A percentile compares a stretch with the other conserved stretches of the same genome.
phyloP scores from a whole-genome alignment of 129 eudicot species.

The Saussurea involucrata region DNA sequence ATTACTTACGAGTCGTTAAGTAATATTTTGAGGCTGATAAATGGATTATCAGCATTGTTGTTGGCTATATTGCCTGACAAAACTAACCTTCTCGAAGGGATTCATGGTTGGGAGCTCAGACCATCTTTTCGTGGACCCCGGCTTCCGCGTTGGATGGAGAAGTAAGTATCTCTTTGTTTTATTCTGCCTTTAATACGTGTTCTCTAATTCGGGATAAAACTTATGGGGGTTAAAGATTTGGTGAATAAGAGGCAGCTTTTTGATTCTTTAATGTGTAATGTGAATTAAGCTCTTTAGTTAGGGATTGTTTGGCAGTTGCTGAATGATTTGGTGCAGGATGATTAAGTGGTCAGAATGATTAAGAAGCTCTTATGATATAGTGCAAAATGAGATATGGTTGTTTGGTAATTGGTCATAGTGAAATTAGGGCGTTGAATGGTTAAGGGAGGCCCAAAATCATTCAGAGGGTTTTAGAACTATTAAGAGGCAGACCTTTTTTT shows the following conservation, averaged over 20 bases:
- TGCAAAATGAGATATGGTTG: too few species aligned
- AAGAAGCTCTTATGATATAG: too few species aligned
- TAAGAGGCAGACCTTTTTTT: too few species aligned
- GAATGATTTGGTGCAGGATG: too few species aligned
- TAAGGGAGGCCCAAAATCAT: too few species aligned
- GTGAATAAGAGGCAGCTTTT: not conserved
- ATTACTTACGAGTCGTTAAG: constrained; percentile 78
- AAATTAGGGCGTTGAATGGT: too few species aligned
- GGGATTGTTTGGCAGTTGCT: too few species aligned
- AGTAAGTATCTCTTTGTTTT: constrained; percentile 47
- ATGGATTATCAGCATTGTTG: constrained; percentile 85
- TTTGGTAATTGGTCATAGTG: too few species aligned
- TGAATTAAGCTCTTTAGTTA: not conserved
- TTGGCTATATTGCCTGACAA: constrained; percentile 89
- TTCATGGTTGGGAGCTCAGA: constrained; percentile 98
- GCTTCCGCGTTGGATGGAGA: constrained; percentile 99
- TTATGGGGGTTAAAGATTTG: not conserved
- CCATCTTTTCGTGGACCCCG: constrained; percentile 96
- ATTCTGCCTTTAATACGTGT: not conserved
- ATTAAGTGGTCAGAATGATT: too few species aligned
- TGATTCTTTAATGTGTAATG: not conserved
- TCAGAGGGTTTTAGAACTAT: too few species aligned
- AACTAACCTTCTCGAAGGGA: constrained; percentile 87
- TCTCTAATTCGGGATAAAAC: not conserved
- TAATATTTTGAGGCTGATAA: constrained; percentile 73